phyloP scores from a whole-genome alignment of 2,329 filamentous ascomycete genomes.

The Ceratocystis eucalypticola region DNA sequence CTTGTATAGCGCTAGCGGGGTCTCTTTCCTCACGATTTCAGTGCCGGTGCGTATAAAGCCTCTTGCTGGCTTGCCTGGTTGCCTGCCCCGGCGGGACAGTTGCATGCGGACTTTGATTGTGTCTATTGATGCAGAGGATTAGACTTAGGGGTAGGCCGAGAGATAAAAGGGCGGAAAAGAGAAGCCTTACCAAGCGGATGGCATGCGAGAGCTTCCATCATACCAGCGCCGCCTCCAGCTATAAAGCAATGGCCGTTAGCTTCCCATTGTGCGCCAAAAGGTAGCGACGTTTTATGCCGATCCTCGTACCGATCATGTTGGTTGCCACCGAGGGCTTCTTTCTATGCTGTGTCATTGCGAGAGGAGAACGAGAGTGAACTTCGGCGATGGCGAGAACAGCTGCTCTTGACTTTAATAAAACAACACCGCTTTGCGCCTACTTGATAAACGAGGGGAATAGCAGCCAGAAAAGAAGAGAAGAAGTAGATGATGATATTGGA shows the following conservation, averaged over 20 bases:
- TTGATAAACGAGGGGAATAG: not conserved
- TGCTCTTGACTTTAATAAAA: not conserved
- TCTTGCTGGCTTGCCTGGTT: slow-evolving; percentile 70
- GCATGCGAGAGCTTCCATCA: slow-evolving; percentile 97
- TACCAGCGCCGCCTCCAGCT: slow-evolving; percentile 94
- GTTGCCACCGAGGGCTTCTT: slow-evolving; percentile 71
- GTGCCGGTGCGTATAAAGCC: slow-evolving; percentile 78
- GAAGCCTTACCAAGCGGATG: slow-evolving; percentile 66
- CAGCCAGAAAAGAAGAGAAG: slow-evolving; percentile 10
- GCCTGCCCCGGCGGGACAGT: slow-evolving; percentile 71
- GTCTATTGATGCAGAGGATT: slow-evolving; percentile 36
- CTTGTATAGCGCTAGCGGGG: slow-evolving; percentile 88
- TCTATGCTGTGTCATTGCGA: slow-evolving; percentile 29
- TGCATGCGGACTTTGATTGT: slow-evolving; percentile 99
- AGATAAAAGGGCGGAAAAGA: slow-evolving; percentile 7
- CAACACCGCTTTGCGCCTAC: not conserved
- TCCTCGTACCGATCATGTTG: slow-evolving; percentile 65
- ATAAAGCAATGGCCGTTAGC: slow-evolving; percentile 36
- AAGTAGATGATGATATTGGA: slow-evolving; percentile 4
- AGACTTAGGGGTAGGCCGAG: slow-evolving; percentile 14
- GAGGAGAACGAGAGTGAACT: not conserved
- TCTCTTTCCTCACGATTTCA: slow-evolving; percentile 81
- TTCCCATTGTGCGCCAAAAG: not conserved
- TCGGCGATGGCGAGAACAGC: not conserved
- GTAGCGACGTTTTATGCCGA: not conserved